Conservation (phyloP, 2,329 filamentous ascomycete species). For the Aspergillus pseudotamarii region DNA sequence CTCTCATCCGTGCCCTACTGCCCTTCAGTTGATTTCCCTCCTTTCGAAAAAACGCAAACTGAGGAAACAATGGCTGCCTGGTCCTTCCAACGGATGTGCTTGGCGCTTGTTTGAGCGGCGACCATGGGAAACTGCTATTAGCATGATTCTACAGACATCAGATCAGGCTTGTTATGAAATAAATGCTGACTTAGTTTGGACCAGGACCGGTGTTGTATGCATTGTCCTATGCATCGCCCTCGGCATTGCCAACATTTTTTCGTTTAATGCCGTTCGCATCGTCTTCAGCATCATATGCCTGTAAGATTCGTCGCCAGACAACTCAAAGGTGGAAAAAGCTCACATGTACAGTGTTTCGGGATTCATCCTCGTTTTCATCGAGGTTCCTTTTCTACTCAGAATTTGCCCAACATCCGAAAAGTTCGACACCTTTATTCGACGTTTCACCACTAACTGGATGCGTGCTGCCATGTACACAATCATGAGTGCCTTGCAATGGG, state of each 20-base stretch:
- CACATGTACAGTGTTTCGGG: conserved; percentile 65
- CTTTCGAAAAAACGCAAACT: conserved; percentile 7
- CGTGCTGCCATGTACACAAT: conserved; percentile 81
- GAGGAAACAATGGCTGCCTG: conserved; percentile 26
- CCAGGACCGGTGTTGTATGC: conserved; percentile 57
- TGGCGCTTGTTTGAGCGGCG: conserved; percentile 18
- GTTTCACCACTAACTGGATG: conserved; percentile 95
- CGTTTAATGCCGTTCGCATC: conserved; percentile 59
- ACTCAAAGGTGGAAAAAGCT: conserved; percentile 34
- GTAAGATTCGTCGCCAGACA: conserved; percentile 43
- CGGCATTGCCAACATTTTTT: conserved; percentile 70
- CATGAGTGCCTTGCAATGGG: conserved; percentile 83
- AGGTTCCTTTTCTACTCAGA: conserved; percentile 91
- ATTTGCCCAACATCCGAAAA: conserved; percentile 92
- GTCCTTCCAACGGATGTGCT: conserved; percentile 18
- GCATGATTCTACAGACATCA: not conserved
- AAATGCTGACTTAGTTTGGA: conserved; percentile 18
- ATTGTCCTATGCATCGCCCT: conserved; percentile 68
- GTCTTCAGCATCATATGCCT: conserved; percentile 62
- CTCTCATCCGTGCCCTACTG: conserved; percentile 7
- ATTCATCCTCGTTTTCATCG: conserved; percentile 78
- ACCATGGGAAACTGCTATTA: not conserved
- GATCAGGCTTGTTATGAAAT: not conserved
- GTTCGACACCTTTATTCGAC: conserved; percentile 88
- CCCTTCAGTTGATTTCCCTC: not conserved